Conservation (phyloP, 352 stramenopile genomes). For the Pythium aquatile region DNA sequence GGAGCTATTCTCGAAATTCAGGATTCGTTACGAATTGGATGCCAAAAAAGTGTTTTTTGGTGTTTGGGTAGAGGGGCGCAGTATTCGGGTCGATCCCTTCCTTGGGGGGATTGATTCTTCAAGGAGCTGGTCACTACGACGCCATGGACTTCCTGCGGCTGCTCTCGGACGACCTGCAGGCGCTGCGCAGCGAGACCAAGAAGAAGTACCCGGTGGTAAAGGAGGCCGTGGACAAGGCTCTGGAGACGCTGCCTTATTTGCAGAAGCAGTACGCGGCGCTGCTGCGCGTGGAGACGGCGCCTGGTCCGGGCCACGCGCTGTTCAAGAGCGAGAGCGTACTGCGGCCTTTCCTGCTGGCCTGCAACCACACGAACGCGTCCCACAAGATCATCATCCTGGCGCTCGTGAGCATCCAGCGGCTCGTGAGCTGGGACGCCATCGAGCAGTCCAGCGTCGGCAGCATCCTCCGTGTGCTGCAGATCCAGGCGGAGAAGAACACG, state of each 20-base stretch:
- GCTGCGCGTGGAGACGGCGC: slow-evolving; percentile 72
- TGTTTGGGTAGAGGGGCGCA: neutral
- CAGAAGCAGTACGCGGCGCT: slow-evolving; percentile 93
- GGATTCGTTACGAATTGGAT: neutral
- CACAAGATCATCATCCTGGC: slow-evolving; percentile 93
- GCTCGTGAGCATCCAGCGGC: slow-evolving; percentile 93
- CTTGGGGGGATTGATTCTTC: neutral
- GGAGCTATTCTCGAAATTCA: neutral
- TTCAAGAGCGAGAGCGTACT: slow-evolving; percentile 95
- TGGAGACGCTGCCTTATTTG: slow-evolving; percentile 91
- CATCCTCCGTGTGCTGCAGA: slow-evolving; percentile 94
- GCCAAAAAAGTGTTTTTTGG: slow-evolving; percentile 17
- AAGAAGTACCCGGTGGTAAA: slow-evolving; percentile 94
- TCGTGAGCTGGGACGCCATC: slow-evolving; percentile 95
- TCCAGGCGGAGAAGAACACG: slow-evolving; percentile 91
- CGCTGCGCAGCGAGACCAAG: slow-evolving; percentile 80
- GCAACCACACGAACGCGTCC: slow-evolving; percentile 96
- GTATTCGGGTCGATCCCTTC: neutral
- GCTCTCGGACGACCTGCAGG: slow-evolving; percentile 86
- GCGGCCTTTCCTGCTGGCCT: slow-evolving; percentile 95
- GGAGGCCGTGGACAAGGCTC: slow-evolving; percentile 94
- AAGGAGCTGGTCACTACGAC: neutral
- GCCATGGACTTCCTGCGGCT: slow-evolving; percentile 92
- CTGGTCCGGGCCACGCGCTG: slow-evolving; percentile 87
- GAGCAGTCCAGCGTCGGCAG: slow-evolving; percentile 92